Evolutionary conservation across 2,329 filamentous ascomycete species (phyloP), one percentile per base, ranked within the genome.

Genomic region (Colletotrichum noveboracense): DNA sequence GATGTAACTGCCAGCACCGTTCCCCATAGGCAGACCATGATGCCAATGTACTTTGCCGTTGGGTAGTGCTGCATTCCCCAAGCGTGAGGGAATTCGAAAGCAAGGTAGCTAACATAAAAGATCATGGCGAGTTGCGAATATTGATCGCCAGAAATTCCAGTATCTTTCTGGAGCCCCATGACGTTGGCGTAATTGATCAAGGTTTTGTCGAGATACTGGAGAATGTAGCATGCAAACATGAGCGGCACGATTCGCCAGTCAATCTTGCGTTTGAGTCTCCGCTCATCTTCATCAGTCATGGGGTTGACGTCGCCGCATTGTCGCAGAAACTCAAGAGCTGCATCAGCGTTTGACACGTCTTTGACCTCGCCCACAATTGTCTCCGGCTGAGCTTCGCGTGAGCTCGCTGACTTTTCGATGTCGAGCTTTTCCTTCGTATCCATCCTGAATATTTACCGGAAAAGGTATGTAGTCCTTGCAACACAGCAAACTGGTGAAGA

Each of bases 51-150:
- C n/a, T 69, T 76, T 8, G 70, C 70, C 1, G 70, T 76, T 4
- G 70, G 74, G 4, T 88, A 83, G 0, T 78, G 66, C 1, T 91
- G 88, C 89, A 93, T 91, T 9, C 93, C 82, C 55, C 65, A 91
- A 88, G 4, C 89, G 85, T 77, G 90, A 89, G 0, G 90, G 90
- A 2, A 93, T 76, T 92, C 89, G 88, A 90, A 92, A 43, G 83
- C 88, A 43, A 93, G 85, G 80, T 93, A 91, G 3, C 90, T 91
- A 26, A 93, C 90, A 2, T 91, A 86, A 0, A 87, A 85, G 55
- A 93, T 91, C 9, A 89, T 91, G 26, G 89, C 88, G 26, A 92
- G 81, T 18, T 92, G 81, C 0, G 90, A 91, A 82, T 92, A 92
- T 74, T 92, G 86, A 73, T 88, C 86, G 1, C 89, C 90, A 0